These are phyloP conservation scores for Nakazawaea ernobii DNA, from an alignment of 805 yeast species.

Conservation along the genomic window DNA sequence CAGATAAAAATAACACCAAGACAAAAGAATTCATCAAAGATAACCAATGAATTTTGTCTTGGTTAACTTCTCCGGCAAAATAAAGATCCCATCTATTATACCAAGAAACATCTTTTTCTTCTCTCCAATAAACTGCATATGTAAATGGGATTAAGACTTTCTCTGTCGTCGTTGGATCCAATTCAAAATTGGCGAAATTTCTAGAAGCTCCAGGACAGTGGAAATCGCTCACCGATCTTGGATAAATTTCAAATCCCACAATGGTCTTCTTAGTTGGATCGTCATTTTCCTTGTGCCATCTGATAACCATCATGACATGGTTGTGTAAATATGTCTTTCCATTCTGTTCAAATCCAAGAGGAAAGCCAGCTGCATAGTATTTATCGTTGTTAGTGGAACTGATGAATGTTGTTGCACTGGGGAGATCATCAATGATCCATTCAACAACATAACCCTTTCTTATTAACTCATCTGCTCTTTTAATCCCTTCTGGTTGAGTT, in stretches of 20 bases:
- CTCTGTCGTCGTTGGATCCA: slow-evolving; percentile 37
- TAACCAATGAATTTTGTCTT: slow-evolving; percentile 66
- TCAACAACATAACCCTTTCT: slow-evolving; percentile 70
- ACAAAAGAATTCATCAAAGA: slow-evolving; percentile 69
- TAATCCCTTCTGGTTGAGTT: slow-evolving; percentile 45
- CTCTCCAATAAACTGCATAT: slow-evolving; percentile 85
- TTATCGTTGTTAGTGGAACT: slow-evolving; percentile 47
- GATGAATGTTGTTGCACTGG: slow-evolving; percentile 82
- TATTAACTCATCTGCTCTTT: slow-evolving; percentile 55
- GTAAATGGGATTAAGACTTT: slow-evolving; percentile 63
- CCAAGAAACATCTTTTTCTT: slow-evolving; percentile 63
- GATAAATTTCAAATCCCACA: slow-evolving; percentile 89
- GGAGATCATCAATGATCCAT: slow-evolving; percentile 79
- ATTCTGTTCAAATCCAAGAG: slow-evolving; percentile 64
- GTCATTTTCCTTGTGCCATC: slow-evolving; percentile 53
- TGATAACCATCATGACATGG: slow-evolving; percentile 74
- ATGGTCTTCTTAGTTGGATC: slow-evolving; percentile 42
- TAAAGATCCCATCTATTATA: slow-evolving; percentile 70
- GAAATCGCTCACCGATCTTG: slow-evolving; percentile 64
- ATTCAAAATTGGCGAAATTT: slow-evolving; percentile 49
- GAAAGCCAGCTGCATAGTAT: slow-evolving; percentile 83
- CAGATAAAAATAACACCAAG: slow-evolving; percentile 53
- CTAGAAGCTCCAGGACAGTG: slow-evolving; percentile 73
- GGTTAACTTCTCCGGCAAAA: slow-evolving; percentile 46
- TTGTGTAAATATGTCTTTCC: slow-evolving; percentile 65